Percentiles rank a stretch among this genome's conserved stretches.
Conservation (phyloP, 2,329 filamentous ascomycete genomes). For the Aspergillus cejpii region DNA sequence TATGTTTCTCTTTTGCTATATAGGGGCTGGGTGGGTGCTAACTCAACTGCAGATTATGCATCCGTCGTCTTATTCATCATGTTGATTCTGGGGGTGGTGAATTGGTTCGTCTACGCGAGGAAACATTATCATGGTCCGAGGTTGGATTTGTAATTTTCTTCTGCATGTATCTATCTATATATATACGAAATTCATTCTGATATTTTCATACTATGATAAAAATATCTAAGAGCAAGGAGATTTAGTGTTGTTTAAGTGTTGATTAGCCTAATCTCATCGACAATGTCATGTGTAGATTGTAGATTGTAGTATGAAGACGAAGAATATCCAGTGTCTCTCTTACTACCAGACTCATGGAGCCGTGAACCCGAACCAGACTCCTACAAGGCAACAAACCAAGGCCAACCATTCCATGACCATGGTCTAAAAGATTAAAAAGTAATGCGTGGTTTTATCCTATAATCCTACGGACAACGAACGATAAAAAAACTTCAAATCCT, state of each 20-base stretch:
- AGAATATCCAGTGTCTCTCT: too few species aligned
- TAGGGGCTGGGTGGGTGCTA: not conserved
- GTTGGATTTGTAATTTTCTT: conserved; percentile 9
- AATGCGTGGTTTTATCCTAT: too few species aligned
- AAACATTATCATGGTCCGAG: conserved; percentile 19
- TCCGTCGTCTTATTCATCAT: conserved; percentile 16
- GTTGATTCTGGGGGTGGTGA: conserved; percentile 16
- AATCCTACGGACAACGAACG: not conserved
- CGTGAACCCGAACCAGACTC: too few species aligned
- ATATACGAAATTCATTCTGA: not conserved
- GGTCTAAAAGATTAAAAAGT: too few species aligned
- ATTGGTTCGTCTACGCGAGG: conserved; percentile 18
- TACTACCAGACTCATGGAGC: too few species aligned
- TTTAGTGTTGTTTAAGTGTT: too few species aligned
- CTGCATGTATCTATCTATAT: not conserved
- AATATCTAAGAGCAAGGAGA: too few species aligned
- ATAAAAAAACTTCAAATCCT: not conserved
- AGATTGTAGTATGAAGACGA: too few species aligned
- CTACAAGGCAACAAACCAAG: too few species aligned
- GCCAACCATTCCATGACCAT: too few species aligned
- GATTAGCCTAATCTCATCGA: too few species aligned
- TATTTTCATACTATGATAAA: not conserved
- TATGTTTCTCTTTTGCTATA: conserved; percentile 6
- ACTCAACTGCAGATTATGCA: conserved; percentile 13
- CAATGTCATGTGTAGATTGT: too few species aligned